Evolutionary conservation across 225 moss, liverwort and hornwort species (phyloP).

Genomic region (Ulota crispa): DNA sequence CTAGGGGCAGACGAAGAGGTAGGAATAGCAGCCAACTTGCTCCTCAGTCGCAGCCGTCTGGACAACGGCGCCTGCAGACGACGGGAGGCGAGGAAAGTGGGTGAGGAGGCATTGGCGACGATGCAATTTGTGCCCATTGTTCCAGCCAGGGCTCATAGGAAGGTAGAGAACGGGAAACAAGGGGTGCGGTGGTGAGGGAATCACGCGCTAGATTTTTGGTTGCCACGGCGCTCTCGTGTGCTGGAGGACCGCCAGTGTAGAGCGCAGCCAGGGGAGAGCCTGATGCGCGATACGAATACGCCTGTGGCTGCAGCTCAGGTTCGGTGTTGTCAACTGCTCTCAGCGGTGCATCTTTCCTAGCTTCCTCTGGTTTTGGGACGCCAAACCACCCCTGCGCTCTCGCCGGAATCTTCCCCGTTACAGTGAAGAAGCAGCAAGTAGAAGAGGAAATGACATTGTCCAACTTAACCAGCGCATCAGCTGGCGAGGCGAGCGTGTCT

Average conservation of each 20-base stretch:
- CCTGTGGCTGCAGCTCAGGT: slow-evolving; percentile 38
- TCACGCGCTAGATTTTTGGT: slow-evolving; percentile 36
- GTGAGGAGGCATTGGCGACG: slow-evolving; percentile 41
- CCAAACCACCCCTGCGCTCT: slow-evolving; percentile 17
- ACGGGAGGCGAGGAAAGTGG: slow-evolving; percentile 30
- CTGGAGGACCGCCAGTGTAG: slow-evolving; percentile 35
- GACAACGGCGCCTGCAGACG: slow-evolving; percentile 20
- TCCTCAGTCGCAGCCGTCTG: slow-evolving; percentile 10
- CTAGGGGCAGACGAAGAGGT: slow-evolving; percentile 55
- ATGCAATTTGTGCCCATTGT: slow-evolving; percentile 61
- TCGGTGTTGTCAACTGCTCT: slow-evolving; percentile 41
- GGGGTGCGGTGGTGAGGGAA: slow-evolving; percentile 44
- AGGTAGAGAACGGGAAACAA: slow-evolving; percentile 57
- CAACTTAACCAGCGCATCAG: slow-evolving; percentile 74
- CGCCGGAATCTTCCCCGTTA: slow-evolving; percentile 21
- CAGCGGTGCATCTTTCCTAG: slow-evolving; percentile 36
- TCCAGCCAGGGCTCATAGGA: slow-evolving; percentile 54
- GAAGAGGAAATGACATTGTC: slow-evolving; percentile 76
- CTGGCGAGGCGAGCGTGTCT: slow-evolving; percentile 70
- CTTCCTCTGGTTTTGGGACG: slow-evolving; percentile 24
- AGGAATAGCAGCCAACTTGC: slow-evolving; percentile 26
- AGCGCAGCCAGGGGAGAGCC: slow-evolving; percentile 44
- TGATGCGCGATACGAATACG: slow-evolving; percentile 37
- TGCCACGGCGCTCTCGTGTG: slow-evolving; percentile 41
- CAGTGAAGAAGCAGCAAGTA: slow-evolving; percentile 38